Conservation (phyloP, 768 basidiomycete species). For the Leccinum ochraceum region DNA sequence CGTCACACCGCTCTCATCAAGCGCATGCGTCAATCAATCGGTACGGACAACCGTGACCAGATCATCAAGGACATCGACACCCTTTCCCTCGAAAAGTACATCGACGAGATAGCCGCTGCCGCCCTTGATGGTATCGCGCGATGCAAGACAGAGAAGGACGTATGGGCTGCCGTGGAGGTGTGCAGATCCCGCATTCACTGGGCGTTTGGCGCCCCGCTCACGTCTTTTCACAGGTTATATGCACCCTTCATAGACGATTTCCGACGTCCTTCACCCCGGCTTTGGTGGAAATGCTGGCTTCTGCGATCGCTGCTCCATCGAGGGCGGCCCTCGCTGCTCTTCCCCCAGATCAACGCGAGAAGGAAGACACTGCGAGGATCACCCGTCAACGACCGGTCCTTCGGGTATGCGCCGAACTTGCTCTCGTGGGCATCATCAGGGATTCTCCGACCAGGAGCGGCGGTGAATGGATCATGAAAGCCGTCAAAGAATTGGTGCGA, state of each 20-base stretch:
- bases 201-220: conserved; percentile 1
- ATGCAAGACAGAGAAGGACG: conserved; percentile 92
- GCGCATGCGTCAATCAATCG: conserved; percentile 85
- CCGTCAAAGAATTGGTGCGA: conserved; percentile 80
- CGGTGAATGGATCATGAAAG: conserved; percentile 89
- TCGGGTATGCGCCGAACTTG: conserved; percentile 87
- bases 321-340: conserved; percentile 56
- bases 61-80: conserved; percentile 91
- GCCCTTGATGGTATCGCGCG: conserved; percentile 80
- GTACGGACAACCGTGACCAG: conserved; percentile 77
- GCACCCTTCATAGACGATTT: conserved; percentile 86
- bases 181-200: conserved; percentile 18
- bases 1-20: conserved; percentile 96
- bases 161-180: conserved; percentile 92
- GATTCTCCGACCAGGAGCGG: conserved; percentile 71
- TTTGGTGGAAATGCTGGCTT: conserved; percentile 59
- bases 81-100: conserved; percentile 91
- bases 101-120: conserved; percentile 91
- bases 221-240: conserved; percentile 65
- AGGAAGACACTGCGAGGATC: conserved; percentile 83
- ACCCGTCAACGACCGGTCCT: conserved; percentile 82
- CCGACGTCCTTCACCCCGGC: conserved; percentile 75
- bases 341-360: conserved; percentile 81
- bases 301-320: conserved; percentile 60
- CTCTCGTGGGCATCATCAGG: conserved; percentile 80